Evolutionary conservation across 2,329 filamentous ascomycete species (phyloP).

Genomic region (Epichloe coenophiala): DNA sequence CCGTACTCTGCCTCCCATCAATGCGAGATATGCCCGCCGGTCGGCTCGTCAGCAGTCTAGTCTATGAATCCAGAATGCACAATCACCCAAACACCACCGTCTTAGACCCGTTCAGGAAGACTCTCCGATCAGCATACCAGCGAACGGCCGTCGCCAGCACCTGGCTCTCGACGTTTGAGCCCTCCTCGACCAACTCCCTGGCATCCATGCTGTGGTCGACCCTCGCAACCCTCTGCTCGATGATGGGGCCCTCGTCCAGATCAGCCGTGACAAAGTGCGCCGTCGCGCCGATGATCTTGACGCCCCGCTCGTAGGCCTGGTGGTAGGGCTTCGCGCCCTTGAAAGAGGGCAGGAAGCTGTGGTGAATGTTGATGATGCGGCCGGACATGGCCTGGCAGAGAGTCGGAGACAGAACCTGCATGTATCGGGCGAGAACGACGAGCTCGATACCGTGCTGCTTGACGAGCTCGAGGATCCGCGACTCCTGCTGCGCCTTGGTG

Average conservation of each 20-base stretch:
- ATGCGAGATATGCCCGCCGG: no score
- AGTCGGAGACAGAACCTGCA: conserved; percentile 68
- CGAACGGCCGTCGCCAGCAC: conserved; percentile 71
- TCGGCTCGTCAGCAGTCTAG: no score
- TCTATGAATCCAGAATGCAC: no score
- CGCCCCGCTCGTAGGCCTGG: conserved; percentile 72
- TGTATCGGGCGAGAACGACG: conserved; percentile 71
- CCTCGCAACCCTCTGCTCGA: conserved; percentile 67
- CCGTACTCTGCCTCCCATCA: no score
- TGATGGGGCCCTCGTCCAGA: conserved; percentile 76
- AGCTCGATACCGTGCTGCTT: conserved; percentile 58
- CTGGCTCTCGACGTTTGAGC: conserved; percentile 73
- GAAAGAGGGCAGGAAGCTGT: conserved; percentile 75
- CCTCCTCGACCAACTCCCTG: conserved; percentile 65
- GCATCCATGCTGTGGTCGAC: conserved; percentile 67
- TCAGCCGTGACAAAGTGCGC: conserved; percentile 80
- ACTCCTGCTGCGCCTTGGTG: conserved; percentile 64
- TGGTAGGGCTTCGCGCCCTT: conserved; percentile 84
- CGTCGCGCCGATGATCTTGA: conserved; percentile 80
- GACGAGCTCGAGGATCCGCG: conserved; percentile 56
- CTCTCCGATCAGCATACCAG: conserved; percentile 66
- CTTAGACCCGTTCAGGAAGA: conserved; percentile 68
- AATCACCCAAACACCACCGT: conserved; percentile 53
- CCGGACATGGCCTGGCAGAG: conserved; percentile 70
- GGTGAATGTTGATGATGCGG: conserved; percentile 86